phyloP scores from a whole-genome alignment of 768 basidiomycete species.

The Podaxis rugospora region DNA sequence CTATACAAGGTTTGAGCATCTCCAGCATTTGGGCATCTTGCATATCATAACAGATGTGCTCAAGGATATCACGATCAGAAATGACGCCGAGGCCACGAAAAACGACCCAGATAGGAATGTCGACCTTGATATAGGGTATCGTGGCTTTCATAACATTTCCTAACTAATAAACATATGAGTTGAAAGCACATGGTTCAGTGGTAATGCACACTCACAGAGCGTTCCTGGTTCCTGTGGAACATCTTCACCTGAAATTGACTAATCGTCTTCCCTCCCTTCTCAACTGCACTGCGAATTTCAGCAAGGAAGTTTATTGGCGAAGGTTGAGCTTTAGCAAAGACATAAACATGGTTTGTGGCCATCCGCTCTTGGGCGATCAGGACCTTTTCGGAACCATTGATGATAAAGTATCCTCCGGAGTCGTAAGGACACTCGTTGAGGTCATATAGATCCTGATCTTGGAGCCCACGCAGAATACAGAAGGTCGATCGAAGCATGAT shows the following conservation, averaged over 20 bases:
- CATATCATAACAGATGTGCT: conserved; percentile 98
- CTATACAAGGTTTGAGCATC: conserved; percentile 97
- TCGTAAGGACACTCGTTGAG: conserved; percentile 98
- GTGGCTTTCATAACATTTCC: conserved; percentile 96
- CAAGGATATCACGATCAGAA: conserved; percentile 95
- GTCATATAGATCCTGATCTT: conserved; percentile 80
- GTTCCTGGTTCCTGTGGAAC: conserved; percentile 87
- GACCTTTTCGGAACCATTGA: conserved; percentile 99
- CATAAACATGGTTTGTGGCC: conserved; percentile 99
- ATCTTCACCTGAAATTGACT: conserved; percentile 98
- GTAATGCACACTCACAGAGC: conserved; percentile 56
- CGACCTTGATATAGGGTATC: conserved; percentile 96
- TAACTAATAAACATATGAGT: conserved; percentile 37
- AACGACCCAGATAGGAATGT: conserved; percentile 98
- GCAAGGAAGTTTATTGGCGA: conserved; percentile 95
- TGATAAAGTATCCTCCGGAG: conserved; percentile 98
- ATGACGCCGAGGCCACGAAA: conserved; percentile 98
- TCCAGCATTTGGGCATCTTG: conserved; percentile 95
- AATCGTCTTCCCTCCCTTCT: conserved; percentile 97
- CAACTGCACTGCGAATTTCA: conserved; percentile 95
- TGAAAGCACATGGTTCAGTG: neutral
- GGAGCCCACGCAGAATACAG: conserved; percentile 81
- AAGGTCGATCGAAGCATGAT: conserved; percentile 97
- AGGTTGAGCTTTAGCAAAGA: conserved; percentile 96
- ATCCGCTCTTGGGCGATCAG: conserved; percentile 98